Base-by-base conservation (phyloP, 805 yeast species). In the Kuraishia ogatae region DNA sequence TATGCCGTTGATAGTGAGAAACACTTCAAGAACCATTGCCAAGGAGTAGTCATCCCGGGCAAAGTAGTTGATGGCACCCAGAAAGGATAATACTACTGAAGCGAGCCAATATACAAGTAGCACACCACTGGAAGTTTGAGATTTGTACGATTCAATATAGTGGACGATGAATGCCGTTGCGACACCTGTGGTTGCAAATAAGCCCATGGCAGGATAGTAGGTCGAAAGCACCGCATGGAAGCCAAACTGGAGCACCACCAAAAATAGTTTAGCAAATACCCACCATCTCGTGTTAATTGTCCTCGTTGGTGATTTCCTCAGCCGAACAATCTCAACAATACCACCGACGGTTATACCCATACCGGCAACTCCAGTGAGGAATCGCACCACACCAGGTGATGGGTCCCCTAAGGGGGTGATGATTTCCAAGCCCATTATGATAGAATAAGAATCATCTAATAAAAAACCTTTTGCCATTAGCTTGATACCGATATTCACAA, bases 71-170 rank as follows among this genome's bases (percentile, higher is more conserved):
- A 70, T 61, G 4, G 80, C 61, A 59, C 80, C 79, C 43, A 80
- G 70, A 11, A 72, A 55, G 21, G 80, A 79, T 39, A 82, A 72
- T 4, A 85, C 54, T 0, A 78, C 61, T 48, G 78, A 74, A 55
- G 83, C 73, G 50, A 87, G 71, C 97, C 97, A 93, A 69, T 81
- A 93, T 58, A 85, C 75, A 47, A 93, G 77, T 51, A 91, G 70
- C 0, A 81, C 74, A 1, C 93, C 85, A 60, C 78, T 81, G 1
- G 97, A 83, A 22, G 87, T 79, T 49, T 71, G 76, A 10, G 83
- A 66, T 65, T 87, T 82, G 68, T 78, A 80, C 63, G 83, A 85
- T 66, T 93, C 97, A 56, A 86, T 66, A 68, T 83, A 87, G 56
- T 89, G 86, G 43, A 90, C 69, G 2, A 72, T 69, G 19, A 80